Evolutionary conservation across 108 stramenopile genomes (phyloP).

Genomic region (Nitzschia palea): DNA sequence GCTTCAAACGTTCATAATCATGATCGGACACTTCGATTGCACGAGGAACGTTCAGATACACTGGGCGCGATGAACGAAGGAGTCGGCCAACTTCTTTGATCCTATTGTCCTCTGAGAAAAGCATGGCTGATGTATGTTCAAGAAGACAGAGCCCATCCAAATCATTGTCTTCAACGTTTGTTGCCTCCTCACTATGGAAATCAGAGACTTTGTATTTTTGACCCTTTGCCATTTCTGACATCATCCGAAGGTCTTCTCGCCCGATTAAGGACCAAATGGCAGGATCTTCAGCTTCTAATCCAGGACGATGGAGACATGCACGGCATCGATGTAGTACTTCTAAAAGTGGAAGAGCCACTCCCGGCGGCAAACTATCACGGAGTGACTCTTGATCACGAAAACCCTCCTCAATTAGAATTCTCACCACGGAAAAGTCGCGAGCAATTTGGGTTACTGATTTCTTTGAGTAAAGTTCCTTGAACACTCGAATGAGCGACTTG

Average conservation of each 20-base stretch:
- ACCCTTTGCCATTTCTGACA: slow-evolving; percentile 11
- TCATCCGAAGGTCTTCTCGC: slow-evolving; percentile 68
- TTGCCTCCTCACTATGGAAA: neutral
- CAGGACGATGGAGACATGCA: neutral
- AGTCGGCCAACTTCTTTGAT: slow-evolving; percentile 88
- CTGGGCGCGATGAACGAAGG: slow-evolving; percentile 85
- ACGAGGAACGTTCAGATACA: slow-evolving; percentile 77
- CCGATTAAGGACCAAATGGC: slow-evolving; percentile 76
- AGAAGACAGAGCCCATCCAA: slow-evolving; percentile 77
- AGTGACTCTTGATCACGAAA: slow-evolving; percentile 44
- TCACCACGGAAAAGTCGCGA: slow-evolving; percentile 40
- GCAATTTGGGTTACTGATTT: neutral
- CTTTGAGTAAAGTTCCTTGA: slow-evolving; percentile 13
- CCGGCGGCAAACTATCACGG: slow-evolving; percentile 57
- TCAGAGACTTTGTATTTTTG: neutral
- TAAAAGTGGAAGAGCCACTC: slow-evolving; percentile 64
- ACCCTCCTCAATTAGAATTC: slow-evolving; percentile 65
- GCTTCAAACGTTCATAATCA: slow-evolving; percentile 86
- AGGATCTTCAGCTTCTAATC: neutral
- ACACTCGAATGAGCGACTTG: slow-evolving; percentile 54
- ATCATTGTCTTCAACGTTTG: slow-evolving; percentile 49
- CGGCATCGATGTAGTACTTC: slow-evolving; percentile 72
- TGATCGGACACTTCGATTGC: slow-evolving; percentile 88
- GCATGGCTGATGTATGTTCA: slow-evolving; percentile 78
- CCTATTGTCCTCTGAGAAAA: slow-evolving; percentile 89